Evolutionary conservation across 2,329 filamentous ascomycete genomes (phyloP).

Genomic region (Xylariales sp.): DNA sequence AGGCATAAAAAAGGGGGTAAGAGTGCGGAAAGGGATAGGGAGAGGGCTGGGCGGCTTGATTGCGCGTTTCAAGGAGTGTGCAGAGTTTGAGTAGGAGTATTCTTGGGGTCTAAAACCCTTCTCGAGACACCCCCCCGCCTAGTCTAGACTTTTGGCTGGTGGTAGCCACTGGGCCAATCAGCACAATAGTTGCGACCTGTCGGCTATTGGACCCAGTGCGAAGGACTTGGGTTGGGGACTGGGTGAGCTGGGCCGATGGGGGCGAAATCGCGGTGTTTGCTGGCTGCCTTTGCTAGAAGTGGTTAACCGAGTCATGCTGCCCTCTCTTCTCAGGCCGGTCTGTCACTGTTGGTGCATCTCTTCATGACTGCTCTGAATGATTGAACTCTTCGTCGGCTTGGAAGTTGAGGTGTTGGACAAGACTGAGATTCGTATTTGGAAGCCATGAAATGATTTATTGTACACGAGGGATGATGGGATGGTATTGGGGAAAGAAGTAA

Average conservation of each 20-base stretch:
- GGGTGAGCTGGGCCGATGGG: slow-evolving; percentile 30
- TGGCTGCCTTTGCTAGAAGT: slow-evolving; percentile 34
- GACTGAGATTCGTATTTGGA: not conserved
- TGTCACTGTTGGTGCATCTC: slow-evolving; percentile 20
- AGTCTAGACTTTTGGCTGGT: slow-evolving; percentile 31
- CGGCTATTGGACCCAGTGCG: slow-evolving; percentile 45
- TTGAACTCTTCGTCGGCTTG: not conserved
- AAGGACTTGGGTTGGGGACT: slow-evolving; percentile 27
- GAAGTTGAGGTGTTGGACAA: not conserved
- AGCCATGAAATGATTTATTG: not conserved
- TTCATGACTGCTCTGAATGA: not conserved
- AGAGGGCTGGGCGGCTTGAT: slow-evolving; percentile 40
- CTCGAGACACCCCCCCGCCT: slow-evolving; percentile 38
- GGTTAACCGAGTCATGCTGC: slow-evolving; percentile 47
- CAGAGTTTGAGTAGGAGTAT: slow-evolving; percentile 40
- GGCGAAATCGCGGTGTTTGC: slow-evolving; percentile 24
- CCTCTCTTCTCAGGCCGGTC: not conserved
- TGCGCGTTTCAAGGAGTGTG: slow-evolving; percentile 49
- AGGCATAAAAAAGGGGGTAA: slow-evolving; percentile 38
- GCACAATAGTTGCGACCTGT: slow-evolving; percentile 34
- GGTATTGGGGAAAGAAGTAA: slow-evolving; percentile 13
- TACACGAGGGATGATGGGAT: not conserved
- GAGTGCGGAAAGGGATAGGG: slow-evolving; percentile 36
- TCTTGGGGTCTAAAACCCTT: slow-evolving; percentile 46
- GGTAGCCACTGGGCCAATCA: slow-evolving; percentile 35